Percentiles rank a stretch among this genome's conserved stretches.
Evolutionary conservation across 306 rosid genomes (phyloP).

Genomic region (Acacia acuminata): DNA sequence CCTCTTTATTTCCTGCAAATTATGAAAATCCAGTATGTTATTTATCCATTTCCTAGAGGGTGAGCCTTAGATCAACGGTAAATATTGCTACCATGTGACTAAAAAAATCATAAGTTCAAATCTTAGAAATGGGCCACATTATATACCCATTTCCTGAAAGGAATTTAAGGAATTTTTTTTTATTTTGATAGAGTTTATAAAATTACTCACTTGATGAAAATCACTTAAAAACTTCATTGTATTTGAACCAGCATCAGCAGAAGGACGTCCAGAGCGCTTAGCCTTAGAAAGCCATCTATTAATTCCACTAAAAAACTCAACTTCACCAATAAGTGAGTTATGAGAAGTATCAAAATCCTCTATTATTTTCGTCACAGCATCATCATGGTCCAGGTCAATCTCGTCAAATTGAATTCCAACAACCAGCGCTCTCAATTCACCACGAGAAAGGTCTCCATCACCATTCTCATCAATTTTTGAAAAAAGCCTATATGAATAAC

Average conservation of each 20-base stretch:
- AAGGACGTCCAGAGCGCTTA: conserved; percentile 31
- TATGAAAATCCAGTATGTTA: conserved; percentile 28
- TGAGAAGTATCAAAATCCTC: conserved; percentile 63
- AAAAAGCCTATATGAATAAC: conserved; percentile 61
- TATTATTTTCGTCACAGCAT: conserved; percentile 62
- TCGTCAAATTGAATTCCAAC: conserved; percentile 74
- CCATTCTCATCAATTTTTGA: conserved; percentile 46
- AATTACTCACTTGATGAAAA: conserved; percentile 66
- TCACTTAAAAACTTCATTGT: conserved; percentile 47
- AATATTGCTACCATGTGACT: too few species aligned
- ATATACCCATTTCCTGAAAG: conserved; percentile 42
- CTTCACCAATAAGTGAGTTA: conserved; percentile 34
- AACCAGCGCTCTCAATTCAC: conserved; percentile 72
- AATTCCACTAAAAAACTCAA: conserved; percentile 63
- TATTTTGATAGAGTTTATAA: not conserved
- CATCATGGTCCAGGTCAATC: conserved; percentile 64
- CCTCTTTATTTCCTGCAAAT: conserved; percentile 65
- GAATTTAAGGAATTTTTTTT: conserved; percentile 7
- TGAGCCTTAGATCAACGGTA: too few species aligned
- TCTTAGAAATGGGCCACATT: too few species aligned
- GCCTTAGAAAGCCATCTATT: conserved; percentile 64
- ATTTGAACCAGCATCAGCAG: conserved; percentile 51
- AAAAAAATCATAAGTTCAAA: too few species aligned
- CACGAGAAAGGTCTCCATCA: conserved; percentile 50
- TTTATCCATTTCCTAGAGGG: not conserved